These are phyloP conservation scores for Chiua virens DNA, from an alignment of 768 basidiomycete species.

Conservation along the genomic window DNA sequence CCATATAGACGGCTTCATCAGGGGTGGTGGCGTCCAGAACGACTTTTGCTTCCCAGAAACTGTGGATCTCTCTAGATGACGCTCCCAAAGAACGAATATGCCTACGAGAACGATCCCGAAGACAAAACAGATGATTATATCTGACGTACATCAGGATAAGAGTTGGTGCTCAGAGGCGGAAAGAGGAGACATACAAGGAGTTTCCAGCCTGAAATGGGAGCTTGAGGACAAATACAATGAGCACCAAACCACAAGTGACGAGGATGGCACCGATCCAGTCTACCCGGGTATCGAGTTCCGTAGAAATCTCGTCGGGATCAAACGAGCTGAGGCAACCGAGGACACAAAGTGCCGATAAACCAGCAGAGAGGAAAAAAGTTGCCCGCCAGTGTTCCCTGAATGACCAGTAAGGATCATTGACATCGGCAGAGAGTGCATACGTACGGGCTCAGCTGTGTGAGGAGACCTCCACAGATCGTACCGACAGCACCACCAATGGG, in stretches of 20 bases:
- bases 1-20: slow-evolving; percentile 68
- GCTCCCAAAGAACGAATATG: slow-evolving; percentile 67
- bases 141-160: slow-evolving; percentile 29
- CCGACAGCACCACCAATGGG: slow-evolving; percentile 80
- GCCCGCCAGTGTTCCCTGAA: slow-evolving; percentile 63
- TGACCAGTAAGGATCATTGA: neutral
- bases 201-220: slow-evolving; percentile 60
- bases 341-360: slow-evolving; percentile 51
- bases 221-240: slow-evolving; percentile 76
- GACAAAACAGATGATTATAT: slow-evolving; percentile 71
- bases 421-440: slow-evolving; percentile 1
- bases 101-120: slow-evolving; percentile 55
- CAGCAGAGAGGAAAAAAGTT: slow-evolving; percentile 59
- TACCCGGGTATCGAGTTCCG: slow-evolving; percentile 46
- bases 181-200: slow-evolving; percentile 47
- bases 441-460: slow-evolving; percentile 54
- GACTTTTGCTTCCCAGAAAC: slow-evolving; percentile 17
- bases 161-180: slow-evolving; percentile 20
- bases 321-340: slow-evolving; percentile 54
- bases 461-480: slow-evolving; percentile 64
- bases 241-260: slow-evolving; percentile 61
- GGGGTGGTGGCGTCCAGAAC: slow-evolving; percentile 51
- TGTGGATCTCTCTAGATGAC: slow-evolving; percentile 47
- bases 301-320: slow-evolving; percentile 49
- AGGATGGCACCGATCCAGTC: slow-evolving; percentile 82